phyloP scores from a whole-genome alignment of 345 rosid species.

The Toxicodendron radicans region DNA sequence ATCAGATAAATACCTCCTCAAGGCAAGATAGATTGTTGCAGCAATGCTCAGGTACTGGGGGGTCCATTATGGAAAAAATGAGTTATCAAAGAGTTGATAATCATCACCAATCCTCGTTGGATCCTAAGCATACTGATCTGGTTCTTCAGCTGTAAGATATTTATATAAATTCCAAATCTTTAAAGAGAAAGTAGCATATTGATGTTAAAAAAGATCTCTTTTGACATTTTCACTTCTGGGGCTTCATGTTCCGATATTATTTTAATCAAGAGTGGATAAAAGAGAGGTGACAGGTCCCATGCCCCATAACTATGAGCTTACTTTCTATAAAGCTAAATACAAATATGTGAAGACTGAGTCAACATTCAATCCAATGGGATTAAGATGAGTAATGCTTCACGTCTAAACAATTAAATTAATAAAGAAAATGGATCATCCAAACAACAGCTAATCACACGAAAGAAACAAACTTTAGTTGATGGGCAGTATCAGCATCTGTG shows the following conservation, averaged over 20 bases:
- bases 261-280: neutral
- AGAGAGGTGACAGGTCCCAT: no score
- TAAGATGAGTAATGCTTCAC: neutral
- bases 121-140: conserved; percentile 22
- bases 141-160: conserved; percentile 31
- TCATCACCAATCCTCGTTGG: conserved; percentile 23
- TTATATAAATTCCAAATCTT: neutral
- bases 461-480: neutral
- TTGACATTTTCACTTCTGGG: neutral
- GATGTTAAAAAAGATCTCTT: neutral
- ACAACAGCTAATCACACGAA: neutral
- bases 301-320: neutral
- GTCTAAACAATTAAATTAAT: neutral
- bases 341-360: neutral
- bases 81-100: conserved; percentile 15
- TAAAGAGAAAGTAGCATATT: neutral
- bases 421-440: neutral
- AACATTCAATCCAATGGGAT: neutral
- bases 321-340: no score
- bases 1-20: conserved; percentile 24
- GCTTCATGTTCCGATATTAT: no score
- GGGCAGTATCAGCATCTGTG: no score
- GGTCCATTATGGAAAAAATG: conserved; percentile 6
- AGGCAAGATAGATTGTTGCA: conserved; percentile 16
- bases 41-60: conserved; percentile 7